Base-by-base conservation (phyloP, 805 yeast species). In the Candida ortonii region DNA sequence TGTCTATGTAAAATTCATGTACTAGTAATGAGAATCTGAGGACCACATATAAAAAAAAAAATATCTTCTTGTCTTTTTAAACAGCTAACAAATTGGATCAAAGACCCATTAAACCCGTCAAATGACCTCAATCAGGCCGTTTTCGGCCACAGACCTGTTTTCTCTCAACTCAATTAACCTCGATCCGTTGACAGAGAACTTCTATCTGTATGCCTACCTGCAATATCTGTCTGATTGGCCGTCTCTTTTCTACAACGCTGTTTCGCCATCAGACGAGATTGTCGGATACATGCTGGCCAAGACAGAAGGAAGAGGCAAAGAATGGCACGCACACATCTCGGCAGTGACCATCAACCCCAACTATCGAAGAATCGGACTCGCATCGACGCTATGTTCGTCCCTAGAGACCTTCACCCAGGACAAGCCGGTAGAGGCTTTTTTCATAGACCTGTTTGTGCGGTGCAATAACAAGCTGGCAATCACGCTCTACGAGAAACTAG, bases 271-370 rank as follows among this genome's bases (percentile, higher is more conserved):
- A 4, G 49, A 47, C 13, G 60, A 56, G 29, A 62, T 67, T 18
- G 67, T 84, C 21, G 90, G 89, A 1, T 83, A 84, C 55, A 81
- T 93, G 95, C 78, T 93, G 78, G 97, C 94, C n/a, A 93, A 93
- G 58, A 80, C 95, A 1, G 98, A 93, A 57, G 98, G 98, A 0
- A 67, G 67, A 22, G 76, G 71, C 5, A 76, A 71, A 29, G 93
- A 88, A 40, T 90, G 97, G 96, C 99, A 93, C 54, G 77, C 95
- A 1, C 99, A 93, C 58, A 88, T 93, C 31, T 87, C 97, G 0
- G 97, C 98, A 0, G 96, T 93, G 3, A 88, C 97, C 0, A 83
- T 93, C 1, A 82, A 83, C 39, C 80, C 85, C 9, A 80, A 77
- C 33, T 90, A 82, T 57, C 65, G 99, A 34, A 65, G 97, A 41